These are phyloP conservation scores for Backusella psychrophila DNA, from an alignment of 192 early-diverging fungal species.

Conservation along the genomic window DNA sequence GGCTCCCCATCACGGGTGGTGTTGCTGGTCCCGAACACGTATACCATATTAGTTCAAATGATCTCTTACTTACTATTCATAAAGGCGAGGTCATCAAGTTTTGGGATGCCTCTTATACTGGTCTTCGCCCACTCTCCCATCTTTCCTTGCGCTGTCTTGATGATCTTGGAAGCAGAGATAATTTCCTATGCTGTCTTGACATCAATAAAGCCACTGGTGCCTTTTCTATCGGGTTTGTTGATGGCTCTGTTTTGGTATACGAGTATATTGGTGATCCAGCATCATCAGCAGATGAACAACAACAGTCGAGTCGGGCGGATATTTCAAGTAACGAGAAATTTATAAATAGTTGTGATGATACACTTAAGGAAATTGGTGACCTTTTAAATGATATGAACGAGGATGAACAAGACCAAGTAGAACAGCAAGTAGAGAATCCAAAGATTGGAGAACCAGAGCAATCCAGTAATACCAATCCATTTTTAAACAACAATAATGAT, in stretches of 20 bases:
- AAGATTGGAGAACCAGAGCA: not conserved
- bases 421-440: not conserved
- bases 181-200: constrained; percentile 33
- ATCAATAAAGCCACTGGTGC: constrained; percentile 25
- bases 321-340: constrained; percentile 7
- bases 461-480: not conserved
- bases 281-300: not conserved
- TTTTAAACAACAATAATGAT: not conserved
- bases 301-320: not conserved
- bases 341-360: constrained; percentile 11
- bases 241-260: constrained; percentile 27
- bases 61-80: constrained; percentile 45
- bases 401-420: not conserved
- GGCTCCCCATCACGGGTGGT: constrained; percentile 44
- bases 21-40: constrained; percentile 29
- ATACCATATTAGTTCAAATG: constrained; percentile 32
- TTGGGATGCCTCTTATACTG: constrained; percentile 47
- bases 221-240: constrained; percentile 34
- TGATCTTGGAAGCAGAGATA: constrained; percentile 19
- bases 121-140: constrained; percentile 37
- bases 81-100: constrained; percentile 39
- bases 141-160: constrained; percentile 31
- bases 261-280: not conserved
- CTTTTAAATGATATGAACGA: constrained; percentile 14
- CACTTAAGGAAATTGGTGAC: constrained; percentile 13